Evolutionary conservation across 1,284 basidiomycete genomes (phyloP), one percentile per base, ranked within the genome.

Genomic region (Melanopsichium pennsylvanicum): DNA sequence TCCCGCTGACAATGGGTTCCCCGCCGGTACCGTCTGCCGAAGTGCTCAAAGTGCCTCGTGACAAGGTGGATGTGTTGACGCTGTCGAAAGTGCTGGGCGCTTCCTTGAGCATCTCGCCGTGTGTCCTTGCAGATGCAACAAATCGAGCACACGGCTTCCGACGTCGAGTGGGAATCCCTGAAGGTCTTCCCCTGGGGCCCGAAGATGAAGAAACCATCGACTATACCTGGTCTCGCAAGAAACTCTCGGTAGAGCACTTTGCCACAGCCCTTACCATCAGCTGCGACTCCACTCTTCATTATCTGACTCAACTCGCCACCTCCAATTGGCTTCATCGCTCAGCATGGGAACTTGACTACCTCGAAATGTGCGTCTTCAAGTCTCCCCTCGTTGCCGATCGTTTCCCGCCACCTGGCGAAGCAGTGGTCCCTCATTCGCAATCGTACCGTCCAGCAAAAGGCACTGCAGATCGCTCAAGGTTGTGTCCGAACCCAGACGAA

Each of bases 311-410:
- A 64, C 68, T 80, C 11, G 41, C 46, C 22, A 41, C 51, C 12
- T 32, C 54, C 18, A 39, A 58, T 3, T 80, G 76, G 78, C 48
- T 54, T 1, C 48, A 67, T 31, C 47, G 52, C 1, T 69, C 75
- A 5, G 71, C 74, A n/a, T 80, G 78, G 78, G 78, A 80, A 51
- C 60, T 80, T n/a, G 68, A 73, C 43, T 80, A 80, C 27, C 58
- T 80, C 15, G 74, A 80, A 40, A 64, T 71, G 50, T 78, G 75
- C 49, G 74, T 79, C 2, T 75, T 80, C 51, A 66, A 76, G 19
- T 57, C 69, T 10, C 59, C 60, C 6, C 52, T 79, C 12, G 55
- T 75, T 0, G 62, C 67, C 12, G 59, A 72, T 15, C 69, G 78
- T 1, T 80, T 80, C 56, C 75, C 75, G 7, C 62, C 78, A 16